Percentiles rank a stretch among this genome's conserved stretches.
Conservation (phyloP, 345 rosid genomes). For the Corymbia maculata region DNA sequence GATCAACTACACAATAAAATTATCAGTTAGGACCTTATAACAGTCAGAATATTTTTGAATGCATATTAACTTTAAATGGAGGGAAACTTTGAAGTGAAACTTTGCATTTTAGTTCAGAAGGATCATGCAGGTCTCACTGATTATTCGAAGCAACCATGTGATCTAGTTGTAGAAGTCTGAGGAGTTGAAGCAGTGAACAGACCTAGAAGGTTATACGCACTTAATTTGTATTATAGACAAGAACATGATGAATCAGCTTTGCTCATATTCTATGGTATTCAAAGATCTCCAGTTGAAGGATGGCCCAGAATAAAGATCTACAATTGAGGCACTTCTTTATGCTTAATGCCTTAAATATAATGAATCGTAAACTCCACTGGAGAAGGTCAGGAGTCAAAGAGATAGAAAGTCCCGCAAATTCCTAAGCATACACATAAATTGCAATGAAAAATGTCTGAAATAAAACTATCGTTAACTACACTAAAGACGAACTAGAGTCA, state of each 20-base stretch:
- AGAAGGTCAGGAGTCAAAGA: background rate
- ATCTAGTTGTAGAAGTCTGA: background rate
- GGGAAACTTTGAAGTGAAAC: background rate
- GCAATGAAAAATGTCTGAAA: background rate
- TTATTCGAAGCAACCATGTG: background rate
- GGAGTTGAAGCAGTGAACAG: background rate
- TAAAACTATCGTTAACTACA: background rate
- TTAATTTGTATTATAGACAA: background rate
- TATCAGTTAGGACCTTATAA: background rate
- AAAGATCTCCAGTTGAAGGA: background rate
- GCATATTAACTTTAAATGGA: background rate
- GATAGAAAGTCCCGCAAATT: background rate
- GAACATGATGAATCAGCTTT: background rate
- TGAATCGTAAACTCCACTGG: background rate
- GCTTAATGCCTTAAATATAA: background rate
- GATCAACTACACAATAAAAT: conserved; percentile 51
- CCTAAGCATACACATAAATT: background rate
- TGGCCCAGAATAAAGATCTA: background rate
- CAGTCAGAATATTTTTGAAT: background rate
- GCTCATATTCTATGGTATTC: background rate
- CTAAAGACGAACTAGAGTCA: background rate
- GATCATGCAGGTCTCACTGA: background rate
- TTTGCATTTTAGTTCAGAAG: background rate
- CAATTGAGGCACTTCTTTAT: background rate
- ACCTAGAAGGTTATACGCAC: background rate